phyloP scores from a whole-genome alignment of 768 basidiomycete species.

The Sarcomyxa edulis region DNA sequence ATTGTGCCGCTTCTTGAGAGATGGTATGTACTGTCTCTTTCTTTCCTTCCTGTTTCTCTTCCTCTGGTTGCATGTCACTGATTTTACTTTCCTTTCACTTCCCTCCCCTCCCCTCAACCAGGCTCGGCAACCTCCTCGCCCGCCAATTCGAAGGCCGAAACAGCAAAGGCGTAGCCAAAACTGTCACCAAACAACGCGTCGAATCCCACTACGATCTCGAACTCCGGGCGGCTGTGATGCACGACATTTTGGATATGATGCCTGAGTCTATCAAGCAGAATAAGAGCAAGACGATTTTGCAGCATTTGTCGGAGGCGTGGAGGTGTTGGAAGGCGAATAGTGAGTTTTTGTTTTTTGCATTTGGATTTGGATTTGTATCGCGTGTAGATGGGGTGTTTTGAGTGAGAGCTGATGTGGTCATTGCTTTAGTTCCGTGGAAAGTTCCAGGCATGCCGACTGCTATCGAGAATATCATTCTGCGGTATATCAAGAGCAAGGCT shows the following conservation, averaged over 20 bases:
- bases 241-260: conserved; percentile 99
- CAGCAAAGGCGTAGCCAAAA: conserved; percentile 94
- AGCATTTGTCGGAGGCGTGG: conserved; percentile 98
- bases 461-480: conserved; percentile 97
- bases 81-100: too few relatives aligned
- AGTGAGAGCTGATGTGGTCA: too few relatives aligned
- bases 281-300: conserved; percentile 98
- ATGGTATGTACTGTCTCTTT: conserved; percentile 67
- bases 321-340: conserved; percentile 95
- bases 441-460: conserved; percentile 99
- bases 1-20: conserved; percentile 96
- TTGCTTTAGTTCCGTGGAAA: conserved; percentile 85
- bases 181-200: conserved; percentile 98
- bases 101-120: conserved; percentile 15
- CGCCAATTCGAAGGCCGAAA: conserved; percentile 99
- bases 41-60: too few relatives aligned
- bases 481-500: conserved; percentile 98
- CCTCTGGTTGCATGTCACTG: not conserved
- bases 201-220: conserved; percentile 99
- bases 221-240: conserved; percentile 97
- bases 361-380: too few relatives aligned
- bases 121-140: conserved; percentile 93
- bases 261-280: conserved; percentile 99
- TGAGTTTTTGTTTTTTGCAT: conserved; percentile 30
- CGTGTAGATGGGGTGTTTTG: too few relatives aligned